These are phyloP conservation scores for Sporothrix luriei DNA, from an alignment of 2,329 filamentous ascomycete species.

Conservation along the genomic window DNA sequence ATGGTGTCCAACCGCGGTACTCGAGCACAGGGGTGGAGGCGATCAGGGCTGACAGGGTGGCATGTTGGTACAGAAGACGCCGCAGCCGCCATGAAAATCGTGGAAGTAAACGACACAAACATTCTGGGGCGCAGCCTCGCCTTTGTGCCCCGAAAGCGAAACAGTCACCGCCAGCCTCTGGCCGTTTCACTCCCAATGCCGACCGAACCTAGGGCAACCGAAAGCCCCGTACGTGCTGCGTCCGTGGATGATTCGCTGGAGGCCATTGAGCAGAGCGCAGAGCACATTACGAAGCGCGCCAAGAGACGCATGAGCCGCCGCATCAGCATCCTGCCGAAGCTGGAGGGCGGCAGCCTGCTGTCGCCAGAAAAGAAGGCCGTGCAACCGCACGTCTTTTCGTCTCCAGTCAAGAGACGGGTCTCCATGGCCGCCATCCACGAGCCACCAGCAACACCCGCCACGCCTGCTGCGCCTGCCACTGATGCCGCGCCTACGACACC, in stretches of 20 bases:
- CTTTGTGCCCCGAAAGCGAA: conserved; percentile 42
- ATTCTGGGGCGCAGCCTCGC: conserved; percentile 24
- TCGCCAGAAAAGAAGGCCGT: conserved; percentile 37
- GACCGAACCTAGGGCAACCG: neutral
- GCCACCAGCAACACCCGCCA: neutral
- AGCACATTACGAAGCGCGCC: conserved; percentile 38
- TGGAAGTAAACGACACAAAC: neutral
- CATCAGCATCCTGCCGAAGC: conserved; percentile 34
- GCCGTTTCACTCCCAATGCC: conserved; percentile 31
- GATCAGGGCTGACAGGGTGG: neutral
- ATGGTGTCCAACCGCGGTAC: too few species aligned
- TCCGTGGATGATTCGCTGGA: conserved; percentile 29
- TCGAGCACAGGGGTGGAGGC: neutral
- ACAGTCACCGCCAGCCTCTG: conserved; percentile 43
- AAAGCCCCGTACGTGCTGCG: conserved; percentile 6
- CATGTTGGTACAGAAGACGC: neutral
- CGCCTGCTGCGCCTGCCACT: neutral
- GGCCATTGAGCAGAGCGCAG: conserved; percentile 33
- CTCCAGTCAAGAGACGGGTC: conserved; percentile 19
- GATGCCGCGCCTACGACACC: neutral
- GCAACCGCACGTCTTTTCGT: conserved; percentile 36
- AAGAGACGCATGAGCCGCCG: conserved; percentile 41
- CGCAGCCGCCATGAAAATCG: neutral
- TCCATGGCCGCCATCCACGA: conserved; percentile 6
- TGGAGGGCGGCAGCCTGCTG: neutral